Conservation (phyloP, 2,329 filamentous ascomycete genomes). For the Colletotrichum sp. region DNA sequence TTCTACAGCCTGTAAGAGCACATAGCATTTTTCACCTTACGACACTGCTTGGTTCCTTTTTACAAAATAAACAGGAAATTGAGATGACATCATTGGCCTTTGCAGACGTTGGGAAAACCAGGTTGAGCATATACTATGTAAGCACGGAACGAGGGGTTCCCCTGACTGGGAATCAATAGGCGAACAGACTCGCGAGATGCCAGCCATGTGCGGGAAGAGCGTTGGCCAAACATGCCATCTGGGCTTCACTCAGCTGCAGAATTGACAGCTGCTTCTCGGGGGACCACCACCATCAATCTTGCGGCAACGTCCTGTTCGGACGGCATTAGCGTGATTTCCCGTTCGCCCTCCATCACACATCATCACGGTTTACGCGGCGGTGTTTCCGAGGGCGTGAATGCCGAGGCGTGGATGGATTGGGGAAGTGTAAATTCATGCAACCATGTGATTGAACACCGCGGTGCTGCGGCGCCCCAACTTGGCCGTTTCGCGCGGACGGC, state of each 20-base stretch:
- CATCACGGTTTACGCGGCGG: background rate
- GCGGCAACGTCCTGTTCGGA: background rate
- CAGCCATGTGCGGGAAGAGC: background rate
- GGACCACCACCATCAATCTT: background rate
- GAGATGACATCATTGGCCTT: background rate
- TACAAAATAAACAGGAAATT: background rate
- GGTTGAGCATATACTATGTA: background rate
- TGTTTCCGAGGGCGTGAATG: background rate
- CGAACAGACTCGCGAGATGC: background rate
- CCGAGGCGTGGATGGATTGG: background rate
- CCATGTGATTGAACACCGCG: background rate
- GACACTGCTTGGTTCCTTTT: background rate
- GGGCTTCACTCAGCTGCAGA: background rate
- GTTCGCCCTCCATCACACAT: background rate
- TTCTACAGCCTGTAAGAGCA: slow-evolving; percentile 16
- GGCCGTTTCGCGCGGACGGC: background rate
- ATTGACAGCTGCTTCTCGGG: background rate
- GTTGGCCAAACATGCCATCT: background rate
- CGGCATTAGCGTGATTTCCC: background rate
- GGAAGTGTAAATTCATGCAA: background rate
- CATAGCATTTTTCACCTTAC: background rate
- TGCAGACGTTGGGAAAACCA: background rate
- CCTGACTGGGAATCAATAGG: background rate
- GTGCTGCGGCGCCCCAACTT: background rate
- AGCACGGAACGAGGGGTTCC: background rate